Base-by-base conservation (phyloP, 2,329 filamentous ascomycete species). In the Cladosporium colombiae region DNA sequence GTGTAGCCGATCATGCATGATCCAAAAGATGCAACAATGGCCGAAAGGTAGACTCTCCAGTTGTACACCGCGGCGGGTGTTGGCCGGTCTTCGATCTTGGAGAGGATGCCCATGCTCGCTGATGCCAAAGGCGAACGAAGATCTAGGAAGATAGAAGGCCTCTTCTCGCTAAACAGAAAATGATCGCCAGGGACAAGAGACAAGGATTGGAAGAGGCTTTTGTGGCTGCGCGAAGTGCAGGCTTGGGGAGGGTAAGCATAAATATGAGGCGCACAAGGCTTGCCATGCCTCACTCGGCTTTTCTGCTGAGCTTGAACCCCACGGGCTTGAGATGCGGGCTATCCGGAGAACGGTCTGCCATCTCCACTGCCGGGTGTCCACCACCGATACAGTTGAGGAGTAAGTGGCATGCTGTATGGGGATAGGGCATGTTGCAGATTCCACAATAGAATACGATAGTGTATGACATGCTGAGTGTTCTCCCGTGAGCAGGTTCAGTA, bases 1-100 rank as follows among this genome's bases (percentile, higher is more conserved):
- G 92, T 90, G 27, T 85, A 85, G 11, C 83, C 83, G 68, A 85
- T 85, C 81, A 84, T 85, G 70, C 82, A 84, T 52, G 82, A 81
- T 27, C 82, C 82, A 71, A 79, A 84, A 16, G 81, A 84, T 57
- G 83, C 82, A 35, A 84, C 78, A 14, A 78, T 78, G 6, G 83
- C 82, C 23, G 81, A 79, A 13, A 81, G 76, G 70, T 85, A 85
- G 59, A 85, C 78, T 31, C 80, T 77, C 82, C 83, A 85, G 73
- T 85, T 85, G 78, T 85, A 85, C 65, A 85, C 82, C 62, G 76
- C 78, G 70, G 79, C 80, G 25, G 83, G 83, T 65, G 83, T 85
- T n/a, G 83, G 83, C 67, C 82, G 59, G 23, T 67, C 65, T 27
- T 67, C 67, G 25, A 66, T 52, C 27, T 63, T 63, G 57, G 63